These are phyloP conservation scores for Xerocomellus chrysenteron DNA, from an alignment of 768 basidiomycete species.

Conservation along the genomic window DNA sequence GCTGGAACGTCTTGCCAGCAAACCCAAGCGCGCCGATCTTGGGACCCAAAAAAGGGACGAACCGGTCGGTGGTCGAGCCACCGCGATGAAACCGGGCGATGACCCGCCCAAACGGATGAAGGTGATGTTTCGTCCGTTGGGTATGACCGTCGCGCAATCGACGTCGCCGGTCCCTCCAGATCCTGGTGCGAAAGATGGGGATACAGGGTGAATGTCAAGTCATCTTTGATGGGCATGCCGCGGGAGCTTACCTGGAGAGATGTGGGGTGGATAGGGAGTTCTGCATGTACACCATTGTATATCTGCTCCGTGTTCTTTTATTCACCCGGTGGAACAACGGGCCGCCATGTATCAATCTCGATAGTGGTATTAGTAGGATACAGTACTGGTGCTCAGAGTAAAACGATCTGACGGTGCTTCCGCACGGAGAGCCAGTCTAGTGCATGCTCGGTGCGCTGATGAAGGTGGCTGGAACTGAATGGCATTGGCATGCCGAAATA, in stretches of 20 bases:
- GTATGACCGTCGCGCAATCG: slow-evolving; percentile 31
- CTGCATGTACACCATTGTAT: slow-evolving; percentile 3
- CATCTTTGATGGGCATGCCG: not conserved
- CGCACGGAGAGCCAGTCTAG: too few relatives aligned
- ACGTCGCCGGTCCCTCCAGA: slow-evolving; percentile 53
- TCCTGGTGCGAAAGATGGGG: slow-evolving; percentile 68
- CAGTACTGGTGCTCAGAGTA: slow-evolving; percentile 1
- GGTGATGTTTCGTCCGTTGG: slow-evolving; percentile 56
- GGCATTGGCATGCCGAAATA: too few relatives aligned
- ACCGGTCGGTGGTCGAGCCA: slow-evolving; percentile 18
- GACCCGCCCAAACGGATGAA: slow-evolving; percentile 69
- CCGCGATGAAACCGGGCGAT: slow-evolving; percentile 34
- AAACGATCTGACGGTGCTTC: not conserved
- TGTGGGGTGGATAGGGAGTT: not conserved
- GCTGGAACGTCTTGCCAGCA: slow-evolving; percentile 58
- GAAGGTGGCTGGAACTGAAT: too few relatives aligned
- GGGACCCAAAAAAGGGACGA: slow-evolving; percentile 45
- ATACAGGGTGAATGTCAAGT: slow-evolving; percentile 54
- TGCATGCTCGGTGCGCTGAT: too few relatives aligned
- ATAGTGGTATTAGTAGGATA: slow-evolving; percentile 3
- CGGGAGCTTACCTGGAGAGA: slow-evolving; percentile 34
- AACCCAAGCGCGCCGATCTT: slow-evolving; percentile 54
- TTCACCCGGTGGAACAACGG: not conserved
- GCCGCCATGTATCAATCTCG: slow-evolving; percentile 7
- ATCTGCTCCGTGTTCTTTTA: slow-evolving; percentile 9